Percentiles rank a stretch among this genome's conserved stretches.
phyloP scores from a whole-genome alignment of 2,329 filamentous ascomycete species.

The Pyricularia sp. region DNA sequence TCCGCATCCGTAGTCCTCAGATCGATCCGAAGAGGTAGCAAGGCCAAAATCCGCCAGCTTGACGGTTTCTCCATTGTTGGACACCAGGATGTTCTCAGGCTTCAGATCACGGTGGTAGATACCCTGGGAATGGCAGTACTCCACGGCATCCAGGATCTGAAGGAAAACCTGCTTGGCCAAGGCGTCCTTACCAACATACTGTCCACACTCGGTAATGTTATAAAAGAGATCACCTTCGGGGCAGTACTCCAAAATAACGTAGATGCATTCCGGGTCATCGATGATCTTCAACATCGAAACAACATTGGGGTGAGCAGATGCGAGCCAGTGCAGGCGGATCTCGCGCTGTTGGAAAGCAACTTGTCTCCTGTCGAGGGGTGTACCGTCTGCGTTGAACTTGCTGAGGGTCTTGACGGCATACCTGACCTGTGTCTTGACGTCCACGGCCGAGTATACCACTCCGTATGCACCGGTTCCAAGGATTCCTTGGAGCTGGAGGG shows the following conservation, averaged over 20 bases:
- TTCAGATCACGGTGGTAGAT: conserved; percentile 98
- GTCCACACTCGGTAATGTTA: conserved; percentile 92
- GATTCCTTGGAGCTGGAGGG: conserved; percentile 74
- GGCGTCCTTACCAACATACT: conserved; percentile 86
- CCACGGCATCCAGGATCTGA: conserved; percentile 92
- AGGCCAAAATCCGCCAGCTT: conserved; percentile 97
- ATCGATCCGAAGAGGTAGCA: conserved; percentile 73
- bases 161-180: conserved; percentile 83
- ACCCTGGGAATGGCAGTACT: conserved; percentile 84
- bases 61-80: conserved; percentile 77
- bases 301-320: conserved; percentile 84
- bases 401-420: conserved; percentile 97
- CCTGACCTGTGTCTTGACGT: conserved; percentile 67
- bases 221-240: conserved; percentile 94
- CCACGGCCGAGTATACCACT: conserved; percentile 84
- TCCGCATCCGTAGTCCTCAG: conserved; percentile 93
- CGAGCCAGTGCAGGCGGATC: conserved; percentile 83
- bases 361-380: conserved; percentile 72
- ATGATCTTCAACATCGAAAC: conserved; percentile 91
- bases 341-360: conserved; percentile 86
- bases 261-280: conserved; percentile 85
- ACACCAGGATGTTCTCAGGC: conserved; percentile 94
- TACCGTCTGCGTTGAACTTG: conserved; percentile 69
- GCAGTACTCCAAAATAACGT: conserved; percentile 94
- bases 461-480: conserved; percentile 93